phyloP scores from a whole-genome alignment of 2,329 filamentous ascomycete species.

The Scedosporium boydii region DNA sequence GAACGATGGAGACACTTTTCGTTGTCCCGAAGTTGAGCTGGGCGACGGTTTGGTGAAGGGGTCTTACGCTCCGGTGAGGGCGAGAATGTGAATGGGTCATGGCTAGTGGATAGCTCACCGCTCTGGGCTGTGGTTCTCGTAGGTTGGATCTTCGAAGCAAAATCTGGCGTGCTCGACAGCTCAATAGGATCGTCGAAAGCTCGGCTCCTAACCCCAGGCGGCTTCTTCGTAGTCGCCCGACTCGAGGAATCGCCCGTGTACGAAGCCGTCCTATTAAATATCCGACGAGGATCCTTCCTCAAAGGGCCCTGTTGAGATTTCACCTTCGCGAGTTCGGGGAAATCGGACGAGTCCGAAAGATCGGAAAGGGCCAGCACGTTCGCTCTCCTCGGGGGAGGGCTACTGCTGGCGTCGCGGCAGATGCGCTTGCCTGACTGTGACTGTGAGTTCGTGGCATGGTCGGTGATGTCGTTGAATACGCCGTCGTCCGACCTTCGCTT shows the following conservation, averaged over 20 bases:
- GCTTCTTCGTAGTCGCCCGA: slow-evolving; percentile 15
- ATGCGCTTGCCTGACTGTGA: background rate
- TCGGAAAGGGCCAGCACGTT: background rate
- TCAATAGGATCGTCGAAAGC: slow-evolving; percentile 21
- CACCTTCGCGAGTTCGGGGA: background rate
- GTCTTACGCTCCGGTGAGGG: too few species aligned
- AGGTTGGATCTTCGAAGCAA: background rate
- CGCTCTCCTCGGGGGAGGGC: background rate
- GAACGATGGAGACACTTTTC: background rate
- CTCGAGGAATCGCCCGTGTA: slow-evolving; percentile 19
- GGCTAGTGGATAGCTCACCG: background rate
- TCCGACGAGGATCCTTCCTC: background rate
- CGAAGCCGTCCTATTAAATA: background rate
- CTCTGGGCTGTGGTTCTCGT: background rate
- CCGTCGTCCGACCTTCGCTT: background rate
- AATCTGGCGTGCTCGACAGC: slow-evolving; percentile 24
- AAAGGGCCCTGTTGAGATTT: background rate
- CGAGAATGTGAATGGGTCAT: background rate
- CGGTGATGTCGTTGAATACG: background rate
- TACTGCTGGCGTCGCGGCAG: background rate
- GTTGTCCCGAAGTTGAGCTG: background rate
- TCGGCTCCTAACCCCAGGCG: background rate
- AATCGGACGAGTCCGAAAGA: background rate
- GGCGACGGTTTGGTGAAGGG: background rate
- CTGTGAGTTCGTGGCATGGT: background rate